Evolutionary conservation across 768 basidiomycete genomes (phyloP).

Genomic region (Agaricus blazei): DNA sequence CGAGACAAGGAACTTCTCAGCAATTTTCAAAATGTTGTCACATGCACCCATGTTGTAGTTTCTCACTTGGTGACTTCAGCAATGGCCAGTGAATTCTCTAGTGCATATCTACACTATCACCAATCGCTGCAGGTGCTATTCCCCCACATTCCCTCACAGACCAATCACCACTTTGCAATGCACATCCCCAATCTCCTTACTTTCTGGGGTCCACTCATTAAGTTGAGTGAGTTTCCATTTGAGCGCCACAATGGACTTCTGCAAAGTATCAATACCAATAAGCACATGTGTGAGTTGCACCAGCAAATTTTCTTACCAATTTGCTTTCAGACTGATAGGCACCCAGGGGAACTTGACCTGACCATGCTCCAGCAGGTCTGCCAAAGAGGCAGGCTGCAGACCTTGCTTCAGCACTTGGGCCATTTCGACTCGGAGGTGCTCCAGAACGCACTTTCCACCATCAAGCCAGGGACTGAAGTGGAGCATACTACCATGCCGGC

Average conservation of each 20-base stretch:
- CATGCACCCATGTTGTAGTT: constrained; percentile 18
- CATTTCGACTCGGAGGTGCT: too few relatives aligned
- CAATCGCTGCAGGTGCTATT: constrained; percentile 13
- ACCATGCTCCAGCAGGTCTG: constrained; percentile 19
- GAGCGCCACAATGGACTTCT: constrained; percentile 17
- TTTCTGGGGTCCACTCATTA: constrained; percentile 16
- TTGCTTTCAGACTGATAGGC: neutral
- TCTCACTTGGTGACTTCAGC: constrained; percentile 13
- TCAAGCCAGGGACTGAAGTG: too few relatives aligned
- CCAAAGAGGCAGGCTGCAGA: neutral
- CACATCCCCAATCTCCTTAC: constrained; percentile 14
- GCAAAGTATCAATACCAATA: constrained; percentile 17
- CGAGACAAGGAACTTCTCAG: constrained; percentile 10
- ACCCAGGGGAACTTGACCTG: constrained; percentile 11
- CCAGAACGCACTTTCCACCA: too few relatives aligned
- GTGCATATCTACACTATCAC: constrained; percentile 16
- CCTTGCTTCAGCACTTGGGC: too few relatives aligned
- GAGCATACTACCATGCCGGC: too few relatives aligned
- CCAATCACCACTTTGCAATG: constrained; percentile 22
- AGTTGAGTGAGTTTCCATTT: constrained; percentile 14
- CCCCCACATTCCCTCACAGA: constrained; percentile 11
- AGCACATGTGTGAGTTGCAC: constrained; percentile 13
- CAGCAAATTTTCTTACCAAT: neutral
- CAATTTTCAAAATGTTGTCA: constrained; percentile 17
- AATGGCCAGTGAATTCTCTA: neutral